phyloP scores from a whole-genome alignment of 2,329 filamentous ascomycete species.

The Colletotrichum eremochloae region DNA sequence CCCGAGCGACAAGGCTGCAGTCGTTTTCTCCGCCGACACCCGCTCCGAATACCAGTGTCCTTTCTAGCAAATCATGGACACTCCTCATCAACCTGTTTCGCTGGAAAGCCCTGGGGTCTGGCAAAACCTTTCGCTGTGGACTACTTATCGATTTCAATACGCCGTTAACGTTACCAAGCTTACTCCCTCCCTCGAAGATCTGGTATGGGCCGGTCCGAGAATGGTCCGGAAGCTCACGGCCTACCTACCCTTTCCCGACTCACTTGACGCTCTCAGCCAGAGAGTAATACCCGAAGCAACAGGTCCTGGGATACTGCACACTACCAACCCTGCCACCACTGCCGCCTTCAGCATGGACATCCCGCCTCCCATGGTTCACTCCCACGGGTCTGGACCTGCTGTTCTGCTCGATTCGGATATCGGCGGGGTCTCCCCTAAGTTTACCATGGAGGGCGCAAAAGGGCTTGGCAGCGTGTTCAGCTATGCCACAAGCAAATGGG shows the following conservation, averaged over 20 bases:
- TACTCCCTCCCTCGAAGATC: conserved; percentile 75
- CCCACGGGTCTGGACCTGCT: conserved; percentile 45
- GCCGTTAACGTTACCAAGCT: conserved; percentile 70
- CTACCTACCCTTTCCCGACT: conserved; percentile 71
- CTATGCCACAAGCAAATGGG: conserved; percentile 94
- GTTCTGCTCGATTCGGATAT: conserved; percentile 57
- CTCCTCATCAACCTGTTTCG: conserved; percentile 4
- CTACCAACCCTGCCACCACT: conserved; percentile 58
- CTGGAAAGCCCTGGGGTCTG: conserved; percentile 60
- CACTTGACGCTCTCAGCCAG: conserved; percentile 71
- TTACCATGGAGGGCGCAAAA: conserved; percentile 71
- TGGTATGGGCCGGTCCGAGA: conserved; percentile 77
- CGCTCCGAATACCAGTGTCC: not conserved
- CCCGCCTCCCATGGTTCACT: conserved; percentile 18
- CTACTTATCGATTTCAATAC: conserved; percentile 55
- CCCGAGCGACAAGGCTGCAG: conserved; percentile 37
- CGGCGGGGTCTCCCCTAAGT: conserved; percentile 53
- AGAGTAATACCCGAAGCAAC: conserved; percentile 72
- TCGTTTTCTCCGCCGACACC: not conserved
- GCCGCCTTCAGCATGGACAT: conserved; percentile 50
- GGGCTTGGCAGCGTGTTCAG: conserved; percentile 89
- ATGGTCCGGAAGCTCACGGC: conserved; percentile 77
- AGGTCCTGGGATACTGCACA: conserved; percentile 55
- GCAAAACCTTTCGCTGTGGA: conserved; percentile 70
- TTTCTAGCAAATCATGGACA: conserved; percentile 33